Base-by-base conservation (phyloP, 257 asterid species). In the Mentha longifolia region DNA sequence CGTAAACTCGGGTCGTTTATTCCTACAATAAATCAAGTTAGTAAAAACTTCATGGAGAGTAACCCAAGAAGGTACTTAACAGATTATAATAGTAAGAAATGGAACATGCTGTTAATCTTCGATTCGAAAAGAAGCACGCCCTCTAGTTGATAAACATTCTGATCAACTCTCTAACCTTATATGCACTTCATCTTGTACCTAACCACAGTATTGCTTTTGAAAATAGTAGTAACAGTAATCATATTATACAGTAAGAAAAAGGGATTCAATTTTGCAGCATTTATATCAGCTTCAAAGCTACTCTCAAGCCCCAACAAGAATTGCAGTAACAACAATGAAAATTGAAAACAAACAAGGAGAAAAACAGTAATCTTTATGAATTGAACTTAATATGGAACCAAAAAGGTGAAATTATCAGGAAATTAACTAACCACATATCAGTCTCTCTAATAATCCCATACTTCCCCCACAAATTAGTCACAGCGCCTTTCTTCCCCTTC, bases 391-490 rank as follows among this genome's bases (percentile, higher is more conserved):
- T 14, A 56, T 15, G 31, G 20, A n/a, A 11, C 17, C 41, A 64
- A 33, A n/a, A 59, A 7, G 16, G 59, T 5, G 61, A 70, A 65
- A 39, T 39, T 20, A 68, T 17, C 43, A 61, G 59, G 16, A 51
- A 54, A 7, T 10, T 7, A 55, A 50, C 83, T 45, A 84, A 94
- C 99, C 99, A 92, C 99, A 94, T 89, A 84, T 94, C 99, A 82
- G 99, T 89, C 75, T 94, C 99, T 78, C 87, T 83, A 81, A 91
- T 94, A 35, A 92, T 92, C 41, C 99, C 99, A 63, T 86, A 91
- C 79, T 91, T 94, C 0, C 99, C 99, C 99, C 99, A 94, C 7
- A 82, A 85, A 81, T 84, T 78, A 14, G 98, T 94, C 67, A 94
- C 99, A 12, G 98, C 98, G 3, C 92, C 88, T 68, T 71, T 85